A percentile compares a stretch with the other conserved stretches of the same genome.
phyloP scores from a whole-genome alignment of 2,329 filamentous ascomycete genomes.

The Endoconidiophora laricicola region DNA sequence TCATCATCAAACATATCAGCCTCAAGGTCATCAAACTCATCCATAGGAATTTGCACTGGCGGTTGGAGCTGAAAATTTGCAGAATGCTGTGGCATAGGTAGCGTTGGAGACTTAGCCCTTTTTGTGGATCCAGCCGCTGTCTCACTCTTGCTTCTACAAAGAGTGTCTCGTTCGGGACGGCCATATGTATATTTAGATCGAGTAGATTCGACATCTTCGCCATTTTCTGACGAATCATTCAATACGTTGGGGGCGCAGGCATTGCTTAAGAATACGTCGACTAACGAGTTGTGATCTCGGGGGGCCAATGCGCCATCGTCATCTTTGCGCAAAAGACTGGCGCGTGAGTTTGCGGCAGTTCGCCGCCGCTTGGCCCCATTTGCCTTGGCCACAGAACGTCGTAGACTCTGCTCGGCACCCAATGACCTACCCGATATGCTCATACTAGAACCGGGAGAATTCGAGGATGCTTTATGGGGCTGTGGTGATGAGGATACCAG shows the following conservation, averaged over 20 bases:
- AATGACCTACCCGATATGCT: neutral
- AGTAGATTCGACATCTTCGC: neutral
- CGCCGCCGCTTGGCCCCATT: constrained; percentile 8
- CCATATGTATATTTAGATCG: too few species aligned
- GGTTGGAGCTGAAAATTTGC: neutral
- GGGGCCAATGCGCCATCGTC: neutral
- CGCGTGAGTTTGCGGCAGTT: constrained; percentile 4
- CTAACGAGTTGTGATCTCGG: constrained; percentile 5
- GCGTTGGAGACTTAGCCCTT: neutral
- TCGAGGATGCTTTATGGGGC: constrained; percentile 24
- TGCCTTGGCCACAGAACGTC: constrained; percentile 8
- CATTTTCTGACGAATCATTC: neutral
- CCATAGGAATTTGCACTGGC: neutral
- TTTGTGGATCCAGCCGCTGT: neutral
- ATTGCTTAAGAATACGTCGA: constrained; percentile 12
- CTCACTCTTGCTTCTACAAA: constrained; percentile 10
- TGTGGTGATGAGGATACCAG: constrained; percentile 48
- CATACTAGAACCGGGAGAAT: neutral
- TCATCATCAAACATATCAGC: constrained; percentile 14
- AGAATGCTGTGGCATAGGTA: neutral
- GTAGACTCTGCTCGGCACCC: constrained; percentile 4
- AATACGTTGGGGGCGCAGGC: constrained; percentile 3
- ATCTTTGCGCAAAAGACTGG: constrained; percentile 7
- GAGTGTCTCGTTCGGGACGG: neutral
- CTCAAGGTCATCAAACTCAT: constrained; percentile 12